Percentiles rank a stretch among this genome's conserved stretches.
These are phyloP conservation scores for Candolleomyces eurysporus DNA, from an alignment of 768 basidiomycete genomes.

Conservation along the genomic window DNA sequence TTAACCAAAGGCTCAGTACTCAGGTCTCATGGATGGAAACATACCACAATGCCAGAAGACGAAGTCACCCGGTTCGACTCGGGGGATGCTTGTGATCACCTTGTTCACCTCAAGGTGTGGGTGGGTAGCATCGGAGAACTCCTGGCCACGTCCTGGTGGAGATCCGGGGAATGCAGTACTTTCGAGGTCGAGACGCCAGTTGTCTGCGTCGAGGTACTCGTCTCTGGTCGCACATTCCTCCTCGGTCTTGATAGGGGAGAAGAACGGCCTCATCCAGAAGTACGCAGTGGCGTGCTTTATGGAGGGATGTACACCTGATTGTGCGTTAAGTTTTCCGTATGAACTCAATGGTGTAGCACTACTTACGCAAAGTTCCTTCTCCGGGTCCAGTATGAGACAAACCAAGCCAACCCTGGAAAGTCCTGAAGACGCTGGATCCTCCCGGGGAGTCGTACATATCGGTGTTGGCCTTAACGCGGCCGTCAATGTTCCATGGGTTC, in stretches of 20 bases:
- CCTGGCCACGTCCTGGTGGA: constrained; percentile 51
- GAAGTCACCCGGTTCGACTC: constrained; percentile 61
- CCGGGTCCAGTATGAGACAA: constrained; percentile 51
- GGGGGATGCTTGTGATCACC: constrained; percentile 59
- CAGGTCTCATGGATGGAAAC: neutral
- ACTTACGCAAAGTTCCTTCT: constrained; percentile 65
- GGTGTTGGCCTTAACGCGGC: constrained; percentile 48
- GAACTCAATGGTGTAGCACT: constrained; percentile 53
- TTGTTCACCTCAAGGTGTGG: constrained; percentile 57
- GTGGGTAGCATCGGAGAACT: constrained; percentile 46
- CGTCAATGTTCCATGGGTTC: constrained; percentile 49
- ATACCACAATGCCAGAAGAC: constrained; percentile 28
- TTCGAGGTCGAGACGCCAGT: constrained; percentile 58
- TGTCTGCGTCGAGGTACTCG: constrained; percentile 35
- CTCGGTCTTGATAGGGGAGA: constrained; percentile 35
- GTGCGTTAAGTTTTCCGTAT: neutral
- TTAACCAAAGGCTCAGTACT: neutral
- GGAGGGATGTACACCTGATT: constrained; percentile 15
- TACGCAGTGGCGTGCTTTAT: constrained; percentile 46
- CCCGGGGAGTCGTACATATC: constrained; percentile 64
- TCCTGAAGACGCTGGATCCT: constrained; percentile 42
- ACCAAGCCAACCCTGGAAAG: constrained; percentile 60
- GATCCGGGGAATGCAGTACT: constrained; percentile 54
- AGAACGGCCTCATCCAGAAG: constrained; percentile 64
- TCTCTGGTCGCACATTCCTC: constrained; percentile 3